Conservation (phyloP, 257 asterid genomes). For the Solanum virginianum region DNA sequence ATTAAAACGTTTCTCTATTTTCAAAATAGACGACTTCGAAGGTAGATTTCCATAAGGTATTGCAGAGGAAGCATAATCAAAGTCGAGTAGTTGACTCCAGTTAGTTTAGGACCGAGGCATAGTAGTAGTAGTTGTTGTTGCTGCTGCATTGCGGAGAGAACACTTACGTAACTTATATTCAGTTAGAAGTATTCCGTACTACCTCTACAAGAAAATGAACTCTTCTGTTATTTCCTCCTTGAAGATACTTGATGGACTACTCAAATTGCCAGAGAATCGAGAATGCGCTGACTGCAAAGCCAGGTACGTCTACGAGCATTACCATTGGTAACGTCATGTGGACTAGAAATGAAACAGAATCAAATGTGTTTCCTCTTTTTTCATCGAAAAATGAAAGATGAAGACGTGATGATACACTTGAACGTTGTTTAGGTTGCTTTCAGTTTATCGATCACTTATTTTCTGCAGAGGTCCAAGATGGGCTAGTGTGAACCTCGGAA, state of each 20-base stretch:
- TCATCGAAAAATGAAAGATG: background rate
- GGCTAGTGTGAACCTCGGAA: conserved; percentile 38
- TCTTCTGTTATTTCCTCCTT: background rate
- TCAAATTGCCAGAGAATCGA: conserved; percentile 27
- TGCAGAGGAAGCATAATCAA: background rate
- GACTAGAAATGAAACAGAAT: background rate
- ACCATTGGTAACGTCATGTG: background rate
- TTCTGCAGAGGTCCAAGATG: conserved; percentile 32
- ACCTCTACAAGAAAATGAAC: background rate
- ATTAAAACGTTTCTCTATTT: background rate
- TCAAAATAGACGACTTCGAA: background rate
- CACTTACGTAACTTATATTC: background rate
- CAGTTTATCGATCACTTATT: background rate
- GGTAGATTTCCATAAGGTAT: background rate
- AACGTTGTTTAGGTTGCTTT: background rate
- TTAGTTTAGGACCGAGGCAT: background rate
- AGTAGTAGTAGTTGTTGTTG: background rate
- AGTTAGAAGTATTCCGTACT: background rate
- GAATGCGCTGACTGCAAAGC: conserved; percentile 35
- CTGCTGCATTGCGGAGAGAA: background rate
- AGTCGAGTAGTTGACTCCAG: too few relatives aligned
- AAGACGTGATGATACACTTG: background rate
- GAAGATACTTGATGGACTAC: conserved; percentile 27
- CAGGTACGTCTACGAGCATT: conserved; percentile 6
- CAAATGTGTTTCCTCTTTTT: background rate